Evolutionary conservation across 345 rosid genomes (phyloP).

Genomic region (Nephelium lappaceum): DNA sequence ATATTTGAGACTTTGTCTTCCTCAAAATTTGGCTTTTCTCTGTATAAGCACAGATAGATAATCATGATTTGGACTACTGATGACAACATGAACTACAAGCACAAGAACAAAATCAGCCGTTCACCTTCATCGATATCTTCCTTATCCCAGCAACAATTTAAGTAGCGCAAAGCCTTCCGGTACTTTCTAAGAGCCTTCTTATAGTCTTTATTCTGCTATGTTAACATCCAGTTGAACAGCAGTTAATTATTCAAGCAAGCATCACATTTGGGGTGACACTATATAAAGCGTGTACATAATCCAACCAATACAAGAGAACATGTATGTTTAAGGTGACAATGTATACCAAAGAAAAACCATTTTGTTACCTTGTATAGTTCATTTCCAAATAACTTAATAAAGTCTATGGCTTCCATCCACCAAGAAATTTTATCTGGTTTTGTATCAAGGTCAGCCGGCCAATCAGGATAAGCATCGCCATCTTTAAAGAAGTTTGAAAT

Average conservation of each 20-base stretch:
- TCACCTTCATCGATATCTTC: conserved; percentile 91
- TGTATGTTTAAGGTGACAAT: too few species aligned
- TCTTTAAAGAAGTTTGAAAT: conserved; percentile 78
- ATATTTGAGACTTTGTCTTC: conserved; percentile 87
- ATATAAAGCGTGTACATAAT: not conserved
- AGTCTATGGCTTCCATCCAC: conserved; percentile 90
- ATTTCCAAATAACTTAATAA: conserved; percentile 72
- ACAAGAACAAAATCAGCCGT: not conserved
- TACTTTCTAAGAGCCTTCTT: conserved; percentile 95
- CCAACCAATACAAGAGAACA: too few species aligned
- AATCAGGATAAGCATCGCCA: conserved; percentile 87
- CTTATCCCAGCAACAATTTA: conserved; percentile 97
- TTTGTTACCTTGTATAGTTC: conserved; percentile 69
- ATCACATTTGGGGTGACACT: not conserved
- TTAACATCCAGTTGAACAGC: not conserved
- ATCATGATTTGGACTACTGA: not conserved
- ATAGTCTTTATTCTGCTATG: conserved; percentile 73
- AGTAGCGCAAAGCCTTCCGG: conserved; percentile 79
- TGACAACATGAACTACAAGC: not conserved
- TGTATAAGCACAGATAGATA: conserved; percentile 33
- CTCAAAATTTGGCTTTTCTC: conserved; percentile 78
- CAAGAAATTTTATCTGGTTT: conserved; percentile 68
- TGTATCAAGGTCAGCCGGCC: conserved; percentile 84
- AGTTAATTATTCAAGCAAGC: not conserved
- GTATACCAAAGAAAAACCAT: not conserved